Percentiles rank a stretch among this genome's conserved stretches.
phyloP scores from a whole-genome alignment of 2,329 filamentous ascomycete genomes.

The Diaporthe ampelina region DNA sequence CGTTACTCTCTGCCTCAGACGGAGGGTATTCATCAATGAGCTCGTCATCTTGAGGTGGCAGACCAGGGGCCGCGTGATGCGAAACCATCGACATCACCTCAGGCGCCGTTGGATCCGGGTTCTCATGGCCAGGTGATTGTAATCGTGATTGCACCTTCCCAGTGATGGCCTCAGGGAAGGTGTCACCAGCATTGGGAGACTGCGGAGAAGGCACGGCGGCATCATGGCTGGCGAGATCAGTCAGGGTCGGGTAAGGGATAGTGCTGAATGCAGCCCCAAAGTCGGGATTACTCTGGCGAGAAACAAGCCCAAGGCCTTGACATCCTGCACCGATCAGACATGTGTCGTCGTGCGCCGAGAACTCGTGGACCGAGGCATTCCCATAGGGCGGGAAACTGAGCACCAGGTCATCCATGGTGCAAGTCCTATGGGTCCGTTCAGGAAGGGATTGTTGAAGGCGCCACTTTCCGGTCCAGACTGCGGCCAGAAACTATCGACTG shows the following conservation, averaged over 20 bases:
- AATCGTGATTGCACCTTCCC: constrained; percentile 16
- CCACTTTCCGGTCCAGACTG: background rate
- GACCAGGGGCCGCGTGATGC: background rate
- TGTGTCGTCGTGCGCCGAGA: constrained; percentile 40
- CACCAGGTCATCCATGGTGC: constrained; percentile 45
- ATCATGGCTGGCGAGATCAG: constrained; percentile 1
- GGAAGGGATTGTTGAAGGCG: background rate
- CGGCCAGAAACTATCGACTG: background rate
- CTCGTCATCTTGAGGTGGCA: background rate
- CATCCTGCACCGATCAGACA: constrained; percentile 41
- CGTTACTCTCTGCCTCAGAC: constrained; percentile 30
- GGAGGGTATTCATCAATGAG: constrained; percentile 26
- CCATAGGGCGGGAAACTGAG: background rate
- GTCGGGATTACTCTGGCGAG: background rate
- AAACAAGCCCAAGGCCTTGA: constrained; percentile 38
- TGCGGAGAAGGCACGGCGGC: constrained; percentile 8
- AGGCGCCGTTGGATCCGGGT: background rate
- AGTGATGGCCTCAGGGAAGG: constrained; percentile 17
- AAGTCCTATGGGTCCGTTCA: background rate
- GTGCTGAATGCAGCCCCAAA: background rate
- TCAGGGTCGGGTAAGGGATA: constrained; percentile 18
- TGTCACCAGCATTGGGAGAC: constrained; percentile 15
- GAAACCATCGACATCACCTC: background rate
- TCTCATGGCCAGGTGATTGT: background rate
- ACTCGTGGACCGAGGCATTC: constrained; percentile 30